Evolutionary conservation across 352 stramenopile genomes (phyloP), one percentile per base, ranked within the genome.

Genomic region (Lagenidium sp.): DNA sequence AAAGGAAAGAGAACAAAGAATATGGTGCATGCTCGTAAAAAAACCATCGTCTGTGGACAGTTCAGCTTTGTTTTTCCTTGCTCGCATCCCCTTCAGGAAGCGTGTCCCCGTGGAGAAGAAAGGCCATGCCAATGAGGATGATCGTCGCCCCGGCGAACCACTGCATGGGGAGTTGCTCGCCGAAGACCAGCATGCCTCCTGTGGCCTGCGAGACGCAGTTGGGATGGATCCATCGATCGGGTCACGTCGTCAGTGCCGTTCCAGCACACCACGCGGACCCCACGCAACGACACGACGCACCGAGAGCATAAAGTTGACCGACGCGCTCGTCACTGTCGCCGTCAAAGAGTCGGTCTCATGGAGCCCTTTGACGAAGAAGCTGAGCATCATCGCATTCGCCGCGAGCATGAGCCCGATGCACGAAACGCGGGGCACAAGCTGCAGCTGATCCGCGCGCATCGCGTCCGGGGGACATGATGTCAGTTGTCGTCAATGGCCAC

Each of bases 311-410:
- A 93, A 93, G 61, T 93, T 93, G 31, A 79, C 63, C 2, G 77
- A 65, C 4, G 78, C 68, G 38, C 77, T 90, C 4, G 80, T 90
- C 57, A 93, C 74, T 1, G 80, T 93, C 7, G 80, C 77, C 1
- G 80, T 93, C 18, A 93, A 68, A 16, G 80, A 93, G 58, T 93
- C 80, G 12, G 80, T 90, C 56, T 90, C 77, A 30, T 93, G 80
- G 1, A 93, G 52, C 0, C 77, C 77, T 20, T 82, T 74, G 45
- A 93, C 73, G 37, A 93, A 93, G 57, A 62, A 89, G 51, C 57
- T 68, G 39, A 93, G 66, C 80, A 93, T 93, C 36, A 87, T 40
- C 0, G 57, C 68, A 41, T 93, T 90, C 7, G 63, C 68, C 13
- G 44, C 55, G 29, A 93, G 61, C 80, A 93, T 93, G 12, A 85